These are phyloP conservation scores for Ceratocystis cacaofunesta DNA, from an alignment of 2,329 filamentous ascomycete species.

Conservation along the genomic window DNA sequence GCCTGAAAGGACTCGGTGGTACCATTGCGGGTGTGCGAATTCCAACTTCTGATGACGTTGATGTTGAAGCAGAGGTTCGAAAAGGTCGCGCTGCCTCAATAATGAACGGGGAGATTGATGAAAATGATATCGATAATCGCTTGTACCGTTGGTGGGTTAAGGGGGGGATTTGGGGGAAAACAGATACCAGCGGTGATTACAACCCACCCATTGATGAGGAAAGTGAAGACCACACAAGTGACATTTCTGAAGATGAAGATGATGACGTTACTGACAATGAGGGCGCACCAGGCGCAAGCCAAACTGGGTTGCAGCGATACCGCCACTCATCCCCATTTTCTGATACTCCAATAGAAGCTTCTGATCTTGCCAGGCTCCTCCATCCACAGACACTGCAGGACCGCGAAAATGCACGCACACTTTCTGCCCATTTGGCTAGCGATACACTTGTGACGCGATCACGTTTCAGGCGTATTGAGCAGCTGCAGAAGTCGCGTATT, in stretches of 20 bases:
- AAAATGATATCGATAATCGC: slow-evolving; percentile 54
- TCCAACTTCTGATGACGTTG: slow-evolving; percentile 42
- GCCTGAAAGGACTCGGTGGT: background rate
- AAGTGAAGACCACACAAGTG: slow-evolving; percentile 60
- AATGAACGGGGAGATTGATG: slow-evolving; percentile 30
- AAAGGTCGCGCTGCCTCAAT: slow-evolving; percentile 33
- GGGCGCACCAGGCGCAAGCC: background rate
- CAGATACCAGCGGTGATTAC: slow-evolving; percentile 71
- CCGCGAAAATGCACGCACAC: slow-evolving; percentile 61
- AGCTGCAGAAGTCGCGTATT: slow-evolving; percentile 55
- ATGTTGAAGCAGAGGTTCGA: slow-evolving; percentile 69
- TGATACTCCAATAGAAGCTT: slow-evolving; percentile 49
- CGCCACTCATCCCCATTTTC: slow-evolving; percentile 42
- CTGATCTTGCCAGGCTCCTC: slow-evolving; percentile 63
- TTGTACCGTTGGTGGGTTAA: slow-evolving; percentile 75
- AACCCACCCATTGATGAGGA: slow-evolving; percentile 34
- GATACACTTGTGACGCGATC: slow-evolving; percentile 67
- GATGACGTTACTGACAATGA: background rate
- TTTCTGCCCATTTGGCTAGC: slow-evolving; percentile 64
- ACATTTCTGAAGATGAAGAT: slow-evolving; percentile 40
- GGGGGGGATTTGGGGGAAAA: slow-evolving; percentile 71
- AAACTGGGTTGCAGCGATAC: slow-evolving; percentile 14
- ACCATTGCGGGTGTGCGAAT: slow-evolving; percentile 14
- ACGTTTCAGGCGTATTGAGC: slow-evolving; percentile 52
- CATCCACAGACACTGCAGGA: slow-evolving; percentile 66